These are phyloP conservation scores for Olyra latifolia DNA, from an alignment of 176 grass and related monocot species.

Conservation along the genomic window DNA sequence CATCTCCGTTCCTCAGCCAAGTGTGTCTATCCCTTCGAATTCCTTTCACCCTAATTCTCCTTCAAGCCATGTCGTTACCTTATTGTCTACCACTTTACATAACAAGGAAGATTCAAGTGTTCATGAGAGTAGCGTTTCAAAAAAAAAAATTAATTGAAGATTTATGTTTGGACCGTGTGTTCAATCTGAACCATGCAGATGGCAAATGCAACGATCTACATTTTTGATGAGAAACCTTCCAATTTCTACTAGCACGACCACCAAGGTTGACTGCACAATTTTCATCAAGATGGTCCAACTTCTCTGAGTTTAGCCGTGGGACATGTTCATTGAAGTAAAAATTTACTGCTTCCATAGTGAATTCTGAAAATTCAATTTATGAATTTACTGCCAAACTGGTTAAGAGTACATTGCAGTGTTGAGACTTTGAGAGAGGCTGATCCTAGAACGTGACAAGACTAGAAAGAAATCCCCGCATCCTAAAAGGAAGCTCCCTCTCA, in stretches of 20 bases:
- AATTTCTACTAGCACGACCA: not conserved
- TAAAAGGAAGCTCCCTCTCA: not conserved
- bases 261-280: not conserved
- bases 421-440: not conserved
- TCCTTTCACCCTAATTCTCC: too few relatives aligned
- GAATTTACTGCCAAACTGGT: too few relatives aligned
- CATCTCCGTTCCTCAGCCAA: too few relatives aligned
- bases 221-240: not conserved
- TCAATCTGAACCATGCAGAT: not conserved
- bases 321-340: not conserved
- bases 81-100: too few relatives aligned
- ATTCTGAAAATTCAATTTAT: not conserved
- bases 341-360: not conserved
- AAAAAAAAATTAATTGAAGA: too few relatives aligned
- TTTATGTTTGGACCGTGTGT: too few relatives aligned
- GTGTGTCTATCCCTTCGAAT: too few relatives aligned
- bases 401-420: not conserved
- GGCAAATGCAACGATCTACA: too few relatives aligned
- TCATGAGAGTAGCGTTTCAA: too few relatives aligned
- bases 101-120: too few relatives aligned
- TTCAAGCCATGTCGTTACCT: too few relatives aligned
- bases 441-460: not conserved
- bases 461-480: not conserved
- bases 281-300: not conserved
- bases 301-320: not conserved